These are phyloP conservation scores for Stephania cephalantha DNA, from an alignment of 164 flowering plant species.

Conservation along the genomic window DNA sequence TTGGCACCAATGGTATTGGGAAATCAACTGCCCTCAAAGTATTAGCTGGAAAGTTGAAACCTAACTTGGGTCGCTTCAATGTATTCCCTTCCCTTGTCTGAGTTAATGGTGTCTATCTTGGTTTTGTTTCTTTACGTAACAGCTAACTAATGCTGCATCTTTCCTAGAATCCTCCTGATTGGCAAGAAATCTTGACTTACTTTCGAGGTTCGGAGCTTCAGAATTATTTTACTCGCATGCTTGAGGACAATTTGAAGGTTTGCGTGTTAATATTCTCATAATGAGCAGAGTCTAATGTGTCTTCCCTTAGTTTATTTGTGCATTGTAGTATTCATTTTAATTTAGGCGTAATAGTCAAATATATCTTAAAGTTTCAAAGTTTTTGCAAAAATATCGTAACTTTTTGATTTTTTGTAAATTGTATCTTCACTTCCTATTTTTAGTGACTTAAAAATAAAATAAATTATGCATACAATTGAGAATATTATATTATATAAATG, in stretches of 20 bases:
- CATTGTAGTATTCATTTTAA: no score
- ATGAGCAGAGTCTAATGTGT: no score
- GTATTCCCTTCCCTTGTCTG: constrained; percentile 28
- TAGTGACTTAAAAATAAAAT: no score
- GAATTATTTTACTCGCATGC: constrained; percentile 91
- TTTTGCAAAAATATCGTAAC: no score
- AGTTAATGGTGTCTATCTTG: neutral
- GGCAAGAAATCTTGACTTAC: constrained; percentile 94
- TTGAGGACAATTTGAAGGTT: constrained; percentile 96
- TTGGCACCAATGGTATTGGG: constrained; percentile 99
- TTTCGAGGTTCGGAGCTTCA: constrained; percentile 97
- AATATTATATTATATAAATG: no score
- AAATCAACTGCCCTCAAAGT: constrained; percentile 98
- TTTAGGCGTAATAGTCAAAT: no score
- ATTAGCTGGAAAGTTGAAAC: constrained; percentile 94
- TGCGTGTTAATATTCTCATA: neutral
- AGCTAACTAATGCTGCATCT: neutral
- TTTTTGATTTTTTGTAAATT: no score
- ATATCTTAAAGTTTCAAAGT: no score
- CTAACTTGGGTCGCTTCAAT: constrained; percentile 92
- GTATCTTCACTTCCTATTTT: no score
- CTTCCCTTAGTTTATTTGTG: no score
- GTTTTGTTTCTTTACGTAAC: neutral
- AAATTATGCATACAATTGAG: no score
- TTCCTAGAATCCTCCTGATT: constrained; percentile 95